phyloP scores from a whole-genome alignment of 257 asterid species.

The Solanum sitiens region DNA sequence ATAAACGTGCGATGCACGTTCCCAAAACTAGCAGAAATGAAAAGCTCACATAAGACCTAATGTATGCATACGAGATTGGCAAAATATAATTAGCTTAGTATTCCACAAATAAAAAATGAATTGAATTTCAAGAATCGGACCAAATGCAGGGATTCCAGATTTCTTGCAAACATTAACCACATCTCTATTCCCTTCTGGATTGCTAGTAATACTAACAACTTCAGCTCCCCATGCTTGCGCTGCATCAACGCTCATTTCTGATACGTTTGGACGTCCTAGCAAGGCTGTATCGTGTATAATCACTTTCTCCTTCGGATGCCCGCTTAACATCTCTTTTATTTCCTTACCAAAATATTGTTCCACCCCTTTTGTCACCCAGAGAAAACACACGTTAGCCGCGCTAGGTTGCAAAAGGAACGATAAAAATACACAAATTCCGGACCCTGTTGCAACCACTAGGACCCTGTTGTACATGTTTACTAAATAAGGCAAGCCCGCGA shows the following conservation, averaged over 20 bases:
- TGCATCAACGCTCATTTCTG: constrained; percentile 41
- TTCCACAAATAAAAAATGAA: not conserved
- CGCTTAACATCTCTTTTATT: constrained; percentile 39
- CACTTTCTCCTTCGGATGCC: constrained; percentile 36
- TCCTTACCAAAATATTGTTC: constrained; percentile 54
- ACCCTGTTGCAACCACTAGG: constrained; percentile 63
- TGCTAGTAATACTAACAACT: constrained; percentile 61
- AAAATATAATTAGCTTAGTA: too few species aligned
- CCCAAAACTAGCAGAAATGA: too few species aligned
- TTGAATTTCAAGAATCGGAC: constrained; percentile 45
- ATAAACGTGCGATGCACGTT: too few species aligned
- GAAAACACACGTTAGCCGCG: constrained; percentile 37
- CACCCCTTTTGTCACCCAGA: constrained; percentile 65
- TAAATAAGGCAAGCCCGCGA: constrained; percentile 56
- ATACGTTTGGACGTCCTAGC: constrained; percentile 49
- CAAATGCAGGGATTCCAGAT: constrained; percentile 54
- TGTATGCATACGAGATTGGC: too few species aligned
- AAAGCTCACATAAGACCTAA: too few species aligned
- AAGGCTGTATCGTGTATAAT: constrained; percentile 55
- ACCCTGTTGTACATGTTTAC: constrained; percentile 54
- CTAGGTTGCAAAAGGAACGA: constrained; percentile 59
- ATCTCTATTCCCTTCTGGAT: constrained; percentile 62
- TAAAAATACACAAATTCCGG: constrained; percentile 58
- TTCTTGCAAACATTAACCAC: constrained; percentile 50
- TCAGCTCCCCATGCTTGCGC: constrained; percentile 46